phyloP scores from a whole-genome alignment of 495 filamentous ascomycete species.

The Penicillium mononematosum region DNA sequence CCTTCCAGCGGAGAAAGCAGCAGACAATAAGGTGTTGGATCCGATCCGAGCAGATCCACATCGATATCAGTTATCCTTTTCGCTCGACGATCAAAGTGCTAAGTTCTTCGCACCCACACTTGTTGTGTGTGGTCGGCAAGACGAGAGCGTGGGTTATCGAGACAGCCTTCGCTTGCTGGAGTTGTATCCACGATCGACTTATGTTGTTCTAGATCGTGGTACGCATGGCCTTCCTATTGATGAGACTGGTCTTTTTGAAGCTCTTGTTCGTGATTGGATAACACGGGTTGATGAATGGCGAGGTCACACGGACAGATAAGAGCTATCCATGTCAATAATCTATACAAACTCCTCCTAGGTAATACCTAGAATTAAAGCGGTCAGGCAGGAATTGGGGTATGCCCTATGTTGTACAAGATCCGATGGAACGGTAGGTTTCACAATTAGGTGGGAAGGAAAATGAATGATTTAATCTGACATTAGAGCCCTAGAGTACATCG shows the following conservation, averaged over 20 bases:
- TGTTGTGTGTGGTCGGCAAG: constrained; percentile 32
- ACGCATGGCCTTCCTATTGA: constrained; percentile 35
- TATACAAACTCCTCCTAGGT: no score
- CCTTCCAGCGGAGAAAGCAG: constrained; percentile 24
- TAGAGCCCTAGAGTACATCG: no score
- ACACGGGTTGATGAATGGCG: constrained; percentile 26
- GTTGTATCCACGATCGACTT: constrained; percentile 34
- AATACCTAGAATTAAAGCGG: no score
- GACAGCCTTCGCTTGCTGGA: constrained; percentile 34
- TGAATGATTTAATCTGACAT: no score
- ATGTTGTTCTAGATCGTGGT: constrained; percentile 31
- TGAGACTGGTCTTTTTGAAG: constrained; percentile 32
- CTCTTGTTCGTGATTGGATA: constrained; percentile 35
- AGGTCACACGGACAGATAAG: constrained; percentile 14
- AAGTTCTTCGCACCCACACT: constrained; percentile 34
- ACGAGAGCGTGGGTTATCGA: constrained; percentile 32
- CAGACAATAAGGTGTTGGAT: constrained; percentile 28
- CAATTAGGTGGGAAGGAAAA: not conserved
- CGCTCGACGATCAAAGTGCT: constrained; percentile 17
- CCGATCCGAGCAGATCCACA: constrained; percentile 29
- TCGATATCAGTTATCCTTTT: constrained; percentile 30
- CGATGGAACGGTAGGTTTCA: not conserved
- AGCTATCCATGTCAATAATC: not conserved
- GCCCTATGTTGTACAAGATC: not conserved
- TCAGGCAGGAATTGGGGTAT: not conserved